phyloP scores from a whole-genome alignment of 495 filamentous ascomycete genomes.

The Aspergillus incahuasiensis region DNA sequence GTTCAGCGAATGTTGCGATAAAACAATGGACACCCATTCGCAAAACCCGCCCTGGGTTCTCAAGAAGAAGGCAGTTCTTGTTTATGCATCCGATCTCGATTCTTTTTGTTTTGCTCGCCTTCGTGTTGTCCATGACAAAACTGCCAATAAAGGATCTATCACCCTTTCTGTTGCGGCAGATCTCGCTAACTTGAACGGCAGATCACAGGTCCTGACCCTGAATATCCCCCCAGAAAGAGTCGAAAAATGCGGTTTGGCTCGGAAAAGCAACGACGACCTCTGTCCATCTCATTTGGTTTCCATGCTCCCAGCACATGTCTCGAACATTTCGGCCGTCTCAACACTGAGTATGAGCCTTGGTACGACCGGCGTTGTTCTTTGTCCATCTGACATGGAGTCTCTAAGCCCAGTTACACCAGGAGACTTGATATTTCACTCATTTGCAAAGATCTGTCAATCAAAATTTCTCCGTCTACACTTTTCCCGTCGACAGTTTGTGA shows the following conservation, averaged over 20 bases:
- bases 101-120: constrained; percentile 15
- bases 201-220: constrained; percentile 17
- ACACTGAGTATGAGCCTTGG: constrained; percentile 18
- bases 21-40: constrained; percentile 13
- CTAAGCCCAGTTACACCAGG: constrained; percentile 14
- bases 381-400: constrained; percentile 16
- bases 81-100: constrained; percentile 13
- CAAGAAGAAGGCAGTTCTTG: constrained; percentile 18
- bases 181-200: constrained; percentile 19
- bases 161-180: constrained; percentile 17
- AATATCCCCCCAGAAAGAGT: constrained; percentile 17
- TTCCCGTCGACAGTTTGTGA: constrained; percentile 20
- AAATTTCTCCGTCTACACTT: constrained; percentile 20
- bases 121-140: constrained; percentile 18
- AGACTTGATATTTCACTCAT: constrained; percentile 17
- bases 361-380: constrained; percentile 21
- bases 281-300: constrained; percentile 17
- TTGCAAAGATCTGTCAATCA: constrained; percentile 22
- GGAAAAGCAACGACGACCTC: constrained; percentile 17
- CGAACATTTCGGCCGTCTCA: constrained; percentile 19
- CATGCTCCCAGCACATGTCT: constrained; percentile 16
- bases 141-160: constrained; percentile 19
- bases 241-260: constrained; percentile 16
- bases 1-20: constrained; percentile 8
- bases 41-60: constrained; percentile 16